Percentiles rank a stretch among this genome's conserved stretches.
These are phyloP conservation scores for Erodium texanum DNA, from an alignment of 441 rosid species.

Conservation along the genomic window DNA sequence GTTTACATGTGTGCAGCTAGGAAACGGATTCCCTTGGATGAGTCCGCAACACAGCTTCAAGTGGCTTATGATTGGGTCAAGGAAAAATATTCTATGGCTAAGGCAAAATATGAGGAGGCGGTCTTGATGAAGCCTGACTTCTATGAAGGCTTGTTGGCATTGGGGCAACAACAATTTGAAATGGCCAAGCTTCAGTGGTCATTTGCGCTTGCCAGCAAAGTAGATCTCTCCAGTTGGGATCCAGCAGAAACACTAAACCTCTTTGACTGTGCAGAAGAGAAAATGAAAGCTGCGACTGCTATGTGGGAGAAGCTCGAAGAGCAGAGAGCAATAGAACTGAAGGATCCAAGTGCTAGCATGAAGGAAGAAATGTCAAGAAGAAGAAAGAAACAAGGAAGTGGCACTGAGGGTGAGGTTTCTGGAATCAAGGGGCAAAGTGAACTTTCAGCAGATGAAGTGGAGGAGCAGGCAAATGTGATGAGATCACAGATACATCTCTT, in stretches of 20 bases:
- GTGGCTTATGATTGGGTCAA: slow-evolving; percentile 80
- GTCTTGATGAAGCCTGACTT: slow-evolving; percentile 76
- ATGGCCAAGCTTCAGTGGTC: slow-evolving; percentile 99
- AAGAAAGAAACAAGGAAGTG: slow-evolving; percentile 62
- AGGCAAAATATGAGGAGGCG: slow-evolving; percentile 68
- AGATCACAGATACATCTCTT: slow-evolving; percentile 95
- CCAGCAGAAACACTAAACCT: slow-evolving; percentile 57
- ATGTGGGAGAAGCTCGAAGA: slow-evolving; percentile 98
- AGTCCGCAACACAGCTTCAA: slow-evolving; percentile 61
- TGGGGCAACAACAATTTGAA: slow-evolving; percentile 92
- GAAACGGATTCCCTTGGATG: slow-evolving; percentile 85
- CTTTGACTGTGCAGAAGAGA: slow-evolving; percentile 75
- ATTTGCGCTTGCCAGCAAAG: slow-evolving; percentile 60
- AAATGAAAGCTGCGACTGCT: slow-evolving; percentile 82
- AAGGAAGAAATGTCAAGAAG: slow-evolving; percentile 62
- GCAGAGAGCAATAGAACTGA: slow-evolving; percentile 52
- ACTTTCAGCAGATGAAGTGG: slow-evolving; percentile 69
- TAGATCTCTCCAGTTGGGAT: slow-evolving; percentile 69
- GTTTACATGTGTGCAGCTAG: slow-evolving; percentile 98
- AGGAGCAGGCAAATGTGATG: slow-evolving; percentile 90
- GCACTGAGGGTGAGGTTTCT: slow-evolving; percentile 37
- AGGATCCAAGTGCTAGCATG: slow-evolving; percentile 64
- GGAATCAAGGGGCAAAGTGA: slow-evolving; percentile 34
- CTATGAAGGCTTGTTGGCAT: slow-evolving; percentile 79
- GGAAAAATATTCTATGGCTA: slow-evolving; percentile 69